A percentile compares a stretch with the other conserved stretches of the same genome.
Evolutionary conservation across 345 rosid species (phyloP).

Genomic region (Cardiospermum halicacabum): DNA sequence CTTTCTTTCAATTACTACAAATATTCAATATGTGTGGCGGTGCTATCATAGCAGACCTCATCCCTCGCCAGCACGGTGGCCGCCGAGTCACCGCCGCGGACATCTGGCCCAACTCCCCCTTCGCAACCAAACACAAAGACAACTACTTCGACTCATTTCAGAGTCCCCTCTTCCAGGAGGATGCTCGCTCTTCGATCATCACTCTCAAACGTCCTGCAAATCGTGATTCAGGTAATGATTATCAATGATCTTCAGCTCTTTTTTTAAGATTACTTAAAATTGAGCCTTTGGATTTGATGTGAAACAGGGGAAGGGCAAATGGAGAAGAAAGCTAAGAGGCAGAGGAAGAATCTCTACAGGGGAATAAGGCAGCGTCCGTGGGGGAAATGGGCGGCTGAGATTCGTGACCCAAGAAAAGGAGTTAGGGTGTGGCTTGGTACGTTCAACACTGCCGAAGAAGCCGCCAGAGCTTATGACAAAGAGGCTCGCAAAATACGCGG

Average conservation of each 20-base stretch:
- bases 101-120: constrained; percentile 47
- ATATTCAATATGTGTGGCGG: constrained; percentile 64
- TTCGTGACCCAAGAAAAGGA: constrained; percentile 89
- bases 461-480: constrained; percentile 83
- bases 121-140: constrained; percentile 15
- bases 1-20: neutral
- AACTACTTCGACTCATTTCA: constrained; percentile 20
- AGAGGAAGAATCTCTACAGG: constrained; percentile 75
- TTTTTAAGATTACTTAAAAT: neutral
- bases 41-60: constrained; percentile 47
- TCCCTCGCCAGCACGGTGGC: constrained; percentile 36
- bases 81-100: constrained; percentile 35
- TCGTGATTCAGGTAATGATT: constrained; percentile 37
- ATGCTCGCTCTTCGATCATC: constrained; percentile 13
- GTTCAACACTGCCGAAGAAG: constrained; percentile 84
- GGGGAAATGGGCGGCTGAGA: constrained; percentile 99
- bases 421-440: constrained; percentile 97
- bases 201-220: constrained; percentile 21
- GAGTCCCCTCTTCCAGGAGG: neutral
- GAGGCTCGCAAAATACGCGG: constrained; percentile 88
- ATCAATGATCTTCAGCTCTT: neutral
- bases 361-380: constrained; percentile 94
- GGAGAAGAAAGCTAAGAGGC: constrained; percentile 49
- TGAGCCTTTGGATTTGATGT: constrained; percentile 13
- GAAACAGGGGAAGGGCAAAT: constrained; percentile 37